phyloP scores from a whole-genome alignment of 116 monocot species.

The Papilionanthe hybrid region DNA sequence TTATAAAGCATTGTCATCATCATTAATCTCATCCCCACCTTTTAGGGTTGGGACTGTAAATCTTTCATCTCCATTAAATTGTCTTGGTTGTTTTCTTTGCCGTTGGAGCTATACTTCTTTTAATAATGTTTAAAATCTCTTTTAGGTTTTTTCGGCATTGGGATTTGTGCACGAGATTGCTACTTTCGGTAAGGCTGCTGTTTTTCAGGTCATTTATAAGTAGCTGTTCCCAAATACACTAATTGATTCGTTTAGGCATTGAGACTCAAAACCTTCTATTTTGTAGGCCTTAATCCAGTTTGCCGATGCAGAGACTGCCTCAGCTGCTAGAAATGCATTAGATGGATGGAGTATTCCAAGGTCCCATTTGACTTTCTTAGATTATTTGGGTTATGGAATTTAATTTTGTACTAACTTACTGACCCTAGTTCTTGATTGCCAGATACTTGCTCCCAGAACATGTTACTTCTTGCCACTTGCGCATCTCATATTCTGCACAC shows the following conservation, averaged over 20 bases:
- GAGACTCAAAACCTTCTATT: too few species aligned
- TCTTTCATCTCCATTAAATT: too few species aligned
- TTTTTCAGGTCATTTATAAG: slow-evolving; percentile 42
- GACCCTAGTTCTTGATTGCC: neutral
- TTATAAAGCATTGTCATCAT: too few species aligned
- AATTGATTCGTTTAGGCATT: too few species aligned
- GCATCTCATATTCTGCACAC: neutral
- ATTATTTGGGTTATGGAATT: neutral
- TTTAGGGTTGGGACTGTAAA: too few species aligned
- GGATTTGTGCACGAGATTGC: slow-evolving; percentile 72
- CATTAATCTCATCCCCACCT: too few species aligned
- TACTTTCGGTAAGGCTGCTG: slow-evolving; percentile 64
- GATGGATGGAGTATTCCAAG: slow-evolving; percentile 74
- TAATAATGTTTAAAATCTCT: too few species aligned
- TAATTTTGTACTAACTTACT: too few species aligned
- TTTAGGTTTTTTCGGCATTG: slow-evolving; percentile 63
- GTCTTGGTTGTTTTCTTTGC: too few species aligned
- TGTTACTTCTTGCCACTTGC: neutral
- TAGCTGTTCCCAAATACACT: too few species aligned
- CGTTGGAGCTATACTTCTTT: too few species aligned
- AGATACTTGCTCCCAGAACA: neutral
- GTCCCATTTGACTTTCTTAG: slow-evolving; percentile 7
- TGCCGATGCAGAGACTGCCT: slow-evolving; percentile 45
- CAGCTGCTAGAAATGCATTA: slow-evolving; percentile 43
- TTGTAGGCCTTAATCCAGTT: slow-evolving; percentile 52